phyloP scores from a whole-genome alignment of 176 grass and related monocot genomes.

The Olyra latifolia region DNA sequence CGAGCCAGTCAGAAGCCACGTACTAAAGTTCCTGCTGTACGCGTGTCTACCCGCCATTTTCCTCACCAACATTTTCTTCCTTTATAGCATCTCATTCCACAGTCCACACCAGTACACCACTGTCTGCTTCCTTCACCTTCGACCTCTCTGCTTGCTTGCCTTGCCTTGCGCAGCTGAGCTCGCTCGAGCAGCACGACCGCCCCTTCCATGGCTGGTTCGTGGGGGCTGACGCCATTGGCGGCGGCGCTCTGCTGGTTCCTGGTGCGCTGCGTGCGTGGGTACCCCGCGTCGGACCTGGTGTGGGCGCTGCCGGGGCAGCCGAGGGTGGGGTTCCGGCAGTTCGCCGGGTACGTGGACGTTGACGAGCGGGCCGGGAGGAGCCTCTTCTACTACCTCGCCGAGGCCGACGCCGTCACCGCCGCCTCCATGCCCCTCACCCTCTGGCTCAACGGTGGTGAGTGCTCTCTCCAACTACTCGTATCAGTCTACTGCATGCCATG shows the following conservation, averaged over 20 bases:
- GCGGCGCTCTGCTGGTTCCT: background rate
- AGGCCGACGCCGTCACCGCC: constrained; percentile 43
- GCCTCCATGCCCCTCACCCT: constrained; percentile 77
- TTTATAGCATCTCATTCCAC: no score
- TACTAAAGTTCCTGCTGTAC: no score
- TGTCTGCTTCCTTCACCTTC: no score
- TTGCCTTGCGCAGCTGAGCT: no score
- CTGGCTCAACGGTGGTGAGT: constrained; percentile 90
- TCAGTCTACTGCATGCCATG: no score
- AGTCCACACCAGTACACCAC: no score
- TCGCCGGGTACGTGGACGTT: constrained; percentile 80
- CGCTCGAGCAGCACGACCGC: no score
- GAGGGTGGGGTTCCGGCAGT: constrained; percentile 73
- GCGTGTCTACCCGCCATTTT: no score
- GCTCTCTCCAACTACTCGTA: background rate
- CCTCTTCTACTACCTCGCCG: constrained; percentile 95
- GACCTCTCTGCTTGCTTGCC: no score
- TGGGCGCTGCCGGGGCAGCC: constrained; percentile 70
- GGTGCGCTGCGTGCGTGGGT: constrained; percentile 18
- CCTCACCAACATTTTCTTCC: no score
- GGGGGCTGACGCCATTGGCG: constrained; percentile 32
- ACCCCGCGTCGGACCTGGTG: constrained; percentile 73
- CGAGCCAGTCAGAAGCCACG: no score
- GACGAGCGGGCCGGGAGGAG: constrained; percentile 67
- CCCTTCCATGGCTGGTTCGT: constrained; percentile 30